Evolutionary conservation across 129 eudicot genomes (phyloP).

Genomic region (Helichrysum umbraculigerum): DNA sequence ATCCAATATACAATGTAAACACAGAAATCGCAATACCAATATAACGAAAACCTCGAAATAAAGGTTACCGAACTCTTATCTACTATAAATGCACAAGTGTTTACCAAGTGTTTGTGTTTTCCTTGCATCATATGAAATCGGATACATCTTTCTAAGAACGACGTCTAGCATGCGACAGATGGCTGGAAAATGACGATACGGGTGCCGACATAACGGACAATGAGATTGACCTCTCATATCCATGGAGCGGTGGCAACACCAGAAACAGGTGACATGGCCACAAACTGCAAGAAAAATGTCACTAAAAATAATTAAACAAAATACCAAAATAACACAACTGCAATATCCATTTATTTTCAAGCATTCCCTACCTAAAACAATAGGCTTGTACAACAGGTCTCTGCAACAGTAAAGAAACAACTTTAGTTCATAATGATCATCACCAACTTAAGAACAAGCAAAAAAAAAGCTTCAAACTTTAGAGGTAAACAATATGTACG

Average conservation of each 20-base stretch:
- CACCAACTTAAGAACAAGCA: conserved; percentile 6
- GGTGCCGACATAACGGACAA: conserved; percentile 73
- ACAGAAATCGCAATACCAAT: too few species aligned
- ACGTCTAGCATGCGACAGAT: conserved; percentile 65
- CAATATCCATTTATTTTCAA: conserved; percentile 3
- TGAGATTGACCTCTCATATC: conserved; percentile 49
- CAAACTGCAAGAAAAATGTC: conserved; percentile 54
- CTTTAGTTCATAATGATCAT: conserved; percentile 24
- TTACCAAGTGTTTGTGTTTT: conserved; percentile 60
- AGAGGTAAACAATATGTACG: background rate
- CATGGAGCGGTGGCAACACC: conserved; percentile 75
- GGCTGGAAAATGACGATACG: conserved; percentile 76
- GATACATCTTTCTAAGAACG: conserved; percentile 71
- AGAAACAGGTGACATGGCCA: conserved; percentile 80
- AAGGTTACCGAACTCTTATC: conserved; percentile 2
- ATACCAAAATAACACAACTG: background rate
- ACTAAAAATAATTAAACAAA: background rate
- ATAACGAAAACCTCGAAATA: background rate
- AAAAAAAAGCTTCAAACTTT: background rate
- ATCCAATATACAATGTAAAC: too few species aligned
- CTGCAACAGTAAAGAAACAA: conserved; percentile 46
- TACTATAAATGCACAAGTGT: background rate
- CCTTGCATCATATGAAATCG: conserved; percentile 54
- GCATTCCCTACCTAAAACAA: conserved; percentile 60
- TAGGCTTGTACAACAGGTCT: conserved; percentile 72